phyloP scores from a whole-genome alignment of 495 filamentous ascomycete genomes.

The Penicillium ucsense region DNA sequence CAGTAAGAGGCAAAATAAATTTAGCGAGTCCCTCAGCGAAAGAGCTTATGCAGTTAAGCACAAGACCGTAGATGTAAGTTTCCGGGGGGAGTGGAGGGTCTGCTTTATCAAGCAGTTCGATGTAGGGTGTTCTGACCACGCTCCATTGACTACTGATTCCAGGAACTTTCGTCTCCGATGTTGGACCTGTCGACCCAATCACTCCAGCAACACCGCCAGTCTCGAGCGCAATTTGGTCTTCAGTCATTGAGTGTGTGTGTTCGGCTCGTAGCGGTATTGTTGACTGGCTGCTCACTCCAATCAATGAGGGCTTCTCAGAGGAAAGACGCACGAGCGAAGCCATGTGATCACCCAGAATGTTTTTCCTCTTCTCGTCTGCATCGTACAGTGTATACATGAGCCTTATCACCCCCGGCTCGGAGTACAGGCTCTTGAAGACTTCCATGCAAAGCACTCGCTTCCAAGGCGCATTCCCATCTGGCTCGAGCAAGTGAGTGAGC shows the following conservation, averaged over 20 bases:
- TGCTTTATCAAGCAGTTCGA: constrained; percentile 88
- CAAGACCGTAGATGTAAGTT: constrained; percentile 87
- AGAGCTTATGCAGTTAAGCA: constrained; percentile 75
- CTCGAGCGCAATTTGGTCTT: constrained; percentile 79
- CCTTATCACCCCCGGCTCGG: constrained; percentile 65
- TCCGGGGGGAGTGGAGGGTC: constrained; percentile 78
- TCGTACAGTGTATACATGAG: constrained; percentile 78
- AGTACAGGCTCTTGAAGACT: constrained; percentile 72
- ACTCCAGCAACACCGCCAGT: constrained; percentile 81
- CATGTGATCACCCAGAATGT: constrained; percentile 71
- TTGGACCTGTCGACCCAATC: constrained; percentile 64
- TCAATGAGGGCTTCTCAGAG: constrained; percentile 77
- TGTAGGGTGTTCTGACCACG: constrained; percentile 73
- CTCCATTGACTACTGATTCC: constrained; percentile 91
- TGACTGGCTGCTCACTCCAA: constrained; percentile 80
- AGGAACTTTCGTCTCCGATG: constrained; percentile 49
- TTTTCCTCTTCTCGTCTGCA: constrained; percentile 57
- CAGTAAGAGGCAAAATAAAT: constrained; percentile 81
- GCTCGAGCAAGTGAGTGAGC: constrained; percentile 82
- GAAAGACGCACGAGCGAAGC: constrained; percentile 78
- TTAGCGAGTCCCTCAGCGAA: constrained; percentile 88
- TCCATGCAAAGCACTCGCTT: constrained; percentile 87
- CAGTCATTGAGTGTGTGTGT: constrained; percentile 36
- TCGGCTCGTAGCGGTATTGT: constrained; percentile 52
- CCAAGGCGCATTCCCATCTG: constrained; percentile 68